Base-by-base conservation (phyloP, 2,329 filamentous ascomycete genomes). In the Calonectria pseudoturangicola region DNA sequence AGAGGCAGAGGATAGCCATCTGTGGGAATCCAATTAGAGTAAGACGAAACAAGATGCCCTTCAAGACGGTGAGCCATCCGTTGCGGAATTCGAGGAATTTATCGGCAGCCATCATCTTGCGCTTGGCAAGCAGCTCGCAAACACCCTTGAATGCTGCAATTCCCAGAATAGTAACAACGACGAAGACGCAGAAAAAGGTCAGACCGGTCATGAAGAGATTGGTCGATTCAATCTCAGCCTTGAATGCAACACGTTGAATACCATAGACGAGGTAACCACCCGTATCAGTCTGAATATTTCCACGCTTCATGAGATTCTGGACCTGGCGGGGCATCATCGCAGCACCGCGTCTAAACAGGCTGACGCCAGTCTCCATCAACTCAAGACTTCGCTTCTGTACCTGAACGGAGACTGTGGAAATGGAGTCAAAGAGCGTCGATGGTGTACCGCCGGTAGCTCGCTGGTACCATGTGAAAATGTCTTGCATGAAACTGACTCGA, bases 131-230 rank as follows among this genome's bases (percentile, higher is more conserved):
- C 62, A 94, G 83, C 84, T 98, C 96, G 83, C 93, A 95, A 76
- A 93, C 85, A 71, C 89, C 93, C 86, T 98, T 98, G 89, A 97
- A 98, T 33, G 92, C 85, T 48, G 92, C 88, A 27, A 98, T 94
- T 51, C 91, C 88, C 36, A 96, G 81, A 67, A 94, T 89, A 62
- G 94, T 94, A 74, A 96, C 83, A 73, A 94, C 86, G 78, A 97
- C 92, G 81, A 98, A 95, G 81, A 97, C 88, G 81, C 95, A 91
- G 86, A 98, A 98, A 88, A 98, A 98, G 77, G 93, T 92, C 66
- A 98, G 89, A 58, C 95, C 95, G 1, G 96, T 98, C 87, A 98
- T 89, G 88, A 98, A 98, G 78, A 98, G 91, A 85, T 98, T 98
- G 74, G 95, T 97, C 3, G 91, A 88, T 85, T 98, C 96, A 74